A percentile compares a stretch with the other conserved stretches of the same genome.
These are phyloP conservation scores for Hordeum pubiflorum DNA, from an alignment of 202 grass and related monocot genomes.

Conservation along the genomic window DNA sequence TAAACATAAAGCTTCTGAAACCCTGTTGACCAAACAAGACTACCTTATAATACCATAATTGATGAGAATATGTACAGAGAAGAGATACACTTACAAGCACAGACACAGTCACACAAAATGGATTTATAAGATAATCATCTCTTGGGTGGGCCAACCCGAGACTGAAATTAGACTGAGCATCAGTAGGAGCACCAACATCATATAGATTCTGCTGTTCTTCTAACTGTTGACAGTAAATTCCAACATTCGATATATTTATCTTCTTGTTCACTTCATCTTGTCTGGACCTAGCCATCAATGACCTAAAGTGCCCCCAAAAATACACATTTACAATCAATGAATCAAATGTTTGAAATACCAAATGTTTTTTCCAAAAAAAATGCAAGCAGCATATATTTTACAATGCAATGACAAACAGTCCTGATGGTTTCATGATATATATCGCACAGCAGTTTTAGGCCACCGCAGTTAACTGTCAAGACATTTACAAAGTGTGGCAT, in stretches of 20 bases:
- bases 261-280: slow-evolving; percentile 79
- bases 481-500: neutral
- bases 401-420: neutral
- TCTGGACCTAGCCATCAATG: slow-evolving; percentile 62
- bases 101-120: slow-evolving; percentile 65
- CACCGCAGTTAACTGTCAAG: slow-evolving; percentile 5
- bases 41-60: slow-evolving; percentile 19
- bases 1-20: slow-evolving; percentile 5
- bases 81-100: slow-evolving; percentile 58
- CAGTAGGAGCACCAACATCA: slow-evolving; percentile 39
- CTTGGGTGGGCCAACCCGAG: slow-evolving; percentile 42
- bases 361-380: neutral
- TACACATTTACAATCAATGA: neutral
- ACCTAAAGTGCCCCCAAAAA: slow-evolving; percentile 44
- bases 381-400: neutral
- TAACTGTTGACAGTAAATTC: slow-evolving; percentile 66
- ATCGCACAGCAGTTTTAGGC: neutral
- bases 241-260: slow-evolving; percentile 78
- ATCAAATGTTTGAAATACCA: slow-evolving; percentile 12
- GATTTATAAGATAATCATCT: slow-evolving; percentile 80
- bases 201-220: slow-evolving; percentile 41
- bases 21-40: slow-evolving; percentile 10
- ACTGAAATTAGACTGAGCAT: slow-evolving; percentile 30
- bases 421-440: slow-evolving; percentile 5
- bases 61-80: slow-evolving; percentile 19